A percentile compares a stretch with the other conserved stretches of the same genome.
Conservation (phyloP, 1,284 basidiomycete species). For the Hypsizygus ulmarius region DNA sequence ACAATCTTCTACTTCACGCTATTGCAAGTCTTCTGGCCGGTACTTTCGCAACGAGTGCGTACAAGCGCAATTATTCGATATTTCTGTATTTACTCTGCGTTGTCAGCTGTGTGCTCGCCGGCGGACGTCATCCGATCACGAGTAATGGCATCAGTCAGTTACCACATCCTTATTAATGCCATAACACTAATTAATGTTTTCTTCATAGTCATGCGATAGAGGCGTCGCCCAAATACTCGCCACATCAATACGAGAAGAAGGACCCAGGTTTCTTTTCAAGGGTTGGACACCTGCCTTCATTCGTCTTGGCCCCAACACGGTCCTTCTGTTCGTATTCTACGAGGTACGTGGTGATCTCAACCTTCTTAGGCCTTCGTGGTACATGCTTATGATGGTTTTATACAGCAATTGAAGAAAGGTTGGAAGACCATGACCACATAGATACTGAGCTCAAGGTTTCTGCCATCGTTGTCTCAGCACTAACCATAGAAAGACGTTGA, state of each 20-base stretch:
- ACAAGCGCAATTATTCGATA: constrained; percentile 1
- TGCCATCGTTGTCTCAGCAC: neutral
- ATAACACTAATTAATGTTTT: constrained; percentile 3
- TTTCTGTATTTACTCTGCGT: constrained; percentile 5
- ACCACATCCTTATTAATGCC: constrained; percentile 1
- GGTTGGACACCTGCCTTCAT: constrained; percentile 88
- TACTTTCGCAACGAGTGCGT: constrained; percentile 82
- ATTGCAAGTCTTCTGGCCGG: constrained; percentile 70
- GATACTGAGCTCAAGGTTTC: too few species aligned
- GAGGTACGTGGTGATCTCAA: constrained; percentile 48
- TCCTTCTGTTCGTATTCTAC: constrained; percentile 83
- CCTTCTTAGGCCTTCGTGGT: too few species aligned
- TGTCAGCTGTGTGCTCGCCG: constrained; percentile 79
- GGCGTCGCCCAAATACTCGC: constrained; percentile 51
- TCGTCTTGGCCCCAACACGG: constrained; percentile 79
- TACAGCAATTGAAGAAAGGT: constrained; percentile 63
- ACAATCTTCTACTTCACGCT: constrained; percentile 65
- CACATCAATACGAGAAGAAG: constrained; percentile 68
- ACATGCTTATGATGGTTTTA: neutral
- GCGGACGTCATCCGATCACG: constrained; percentile 84
- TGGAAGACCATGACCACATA: constrained; percentile 36
- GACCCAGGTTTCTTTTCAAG: constrained; percentile 82
- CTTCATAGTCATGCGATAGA: constrained; percentile 45
- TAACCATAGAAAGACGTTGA: constrained; percentile 6
- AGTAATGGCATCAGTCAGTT: constrained; percentile 68